Base-by-base conservation (phyloP, 441 rosid genomes). In the Syzygium syzygioides region DNA sequence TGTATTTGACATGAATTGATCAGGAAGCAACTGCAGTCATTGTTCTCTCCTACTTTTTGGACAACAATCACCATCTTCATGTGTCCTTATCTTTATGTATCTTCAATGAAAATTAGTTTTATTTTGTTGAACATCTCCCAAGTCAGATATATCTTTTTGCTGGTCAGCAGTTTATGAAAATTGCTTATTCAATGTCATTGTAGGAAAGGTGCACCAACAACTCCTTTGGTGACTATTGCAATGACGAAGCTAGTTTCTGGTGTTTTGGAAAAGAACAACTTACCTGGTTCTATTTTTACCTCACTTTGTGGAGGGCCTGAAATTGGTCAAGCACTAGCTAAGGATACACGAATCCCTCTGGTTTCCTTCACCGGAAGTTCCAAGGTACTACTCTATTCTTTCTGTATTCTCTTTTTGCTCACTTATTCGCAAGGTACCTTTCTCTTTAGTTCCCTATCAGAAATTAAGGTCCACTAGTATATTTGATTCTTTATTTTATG, bases 191-290 rank as follows among this genome's bases (percentile, higher is more conserved):
- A 18, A 54, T 64, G 59, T 85, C 59, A 86, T 89, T 53, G 85
- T 92, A 98, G 99, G 99, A 98, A 97, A 92, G 99, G 99, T 90
- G 98, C 99, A 88, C 99, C 99, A 83, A 97, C 98, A 34, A 98
- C 99, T 88, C 99, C 99, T 64, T 92, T 98, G 93, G 90, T 98
- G 84, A 98, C 99, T 86, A 93, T 98, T 25, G 98, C 99, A 91
- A 94, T 95, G 94, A 96, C 99, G 66, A 98, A 94, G 92, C 89
- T 98, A 89, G 95, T 98, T 71, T 95, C 98, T 89, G 96, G 90
- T 86, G 99, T 98, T 86, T 88, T 98, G 53, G 98, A 97, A 95
- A 98, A 93, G 93, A 97, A 98, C 92, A 94, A 94, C 88, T 92
- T 97, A 85, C 98, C 99, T 6, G 95, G 96, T 92, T 98, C 99